Evolutionary conservation across 768 basidiomycete species (phyloP).

Genomic region (Mycena amicta): DNA sequence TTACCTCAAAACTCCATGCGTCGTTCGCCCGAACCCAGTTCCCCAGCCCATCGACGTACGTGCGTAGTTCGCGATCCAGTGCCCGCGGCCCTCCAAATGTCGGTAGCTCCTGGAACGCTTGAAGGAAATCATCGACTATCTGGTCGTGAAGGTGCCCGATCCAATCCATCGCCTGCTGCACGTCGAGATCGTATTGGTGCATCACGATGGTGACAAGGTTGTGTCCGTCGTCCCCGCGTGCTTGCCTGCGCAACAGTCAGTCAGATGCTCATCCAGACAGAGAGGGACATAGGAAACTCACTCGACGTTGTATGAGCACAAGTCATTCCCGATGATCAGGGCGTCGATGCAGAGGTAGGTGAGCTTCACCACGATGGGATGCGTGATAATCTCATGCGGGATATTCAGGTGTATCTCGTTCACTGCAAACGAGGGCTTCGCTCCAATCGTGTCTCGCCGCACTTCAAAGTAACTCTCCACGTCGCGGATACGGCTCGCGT

Average conservation of each 20-base stretch:
- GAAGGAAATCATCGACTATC: slow-evolving; percentile 35
- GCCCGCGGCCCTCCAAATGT: slow-evolving; percentile 32
- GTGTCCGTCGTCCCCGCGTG: slow-evolving; percentile 40
- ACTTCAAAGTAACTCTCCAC: slow-evolving; percentile 22
- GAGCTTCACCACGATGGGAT: slow-evolving; percentile 21
- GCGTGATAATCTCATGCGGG: slow-evolving; percentile 24
- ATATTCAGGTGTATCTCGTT: slow-evolving; percentile 26
- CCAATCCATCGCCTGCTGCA: slow-evolving; percentile 42
- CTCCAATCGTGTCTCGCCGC: slow-evolving; percentile 24
- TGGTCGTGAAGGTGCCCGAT: slow-evolving; percentile 35
- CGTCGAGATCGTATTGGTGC: slow-evolving; percentile 33
- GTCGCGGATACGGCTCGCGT: slow-evolving; percentile 6
- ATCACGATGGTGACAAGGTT: slow-evolving; percentile 48
- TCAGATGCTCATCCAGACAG: not conserved
- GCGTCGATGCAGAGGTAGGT: slow-evolving; percentile 15
- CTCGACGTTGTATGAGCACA: slow-evolving; percentile 44
- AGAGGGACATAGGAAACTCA: not conserved
- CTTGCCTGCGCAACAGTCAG: slow-evolving; percentile 23
- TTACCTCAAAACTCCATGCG: slow-evolving; percentile 45
- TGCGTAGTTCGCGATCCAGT: slow-evolving; percentile 33
- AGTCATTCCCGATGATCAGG: slow-evolving; percentile 26
- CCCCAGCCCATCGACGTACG: slow-evolving; percentile 41
- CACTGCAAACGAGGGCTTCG: slow-evolving; percentile 18
- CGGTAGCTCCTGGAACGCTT: slow-evolving; percentile 31
- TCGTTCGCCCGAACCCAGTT: slow-evolving; percentile 42